Evolutionary conservation across 176 grass and related monocot species (phyloP), one percentile per base, ranked within the genome.

Genomic region (Elymus sibiricus): DNA sequence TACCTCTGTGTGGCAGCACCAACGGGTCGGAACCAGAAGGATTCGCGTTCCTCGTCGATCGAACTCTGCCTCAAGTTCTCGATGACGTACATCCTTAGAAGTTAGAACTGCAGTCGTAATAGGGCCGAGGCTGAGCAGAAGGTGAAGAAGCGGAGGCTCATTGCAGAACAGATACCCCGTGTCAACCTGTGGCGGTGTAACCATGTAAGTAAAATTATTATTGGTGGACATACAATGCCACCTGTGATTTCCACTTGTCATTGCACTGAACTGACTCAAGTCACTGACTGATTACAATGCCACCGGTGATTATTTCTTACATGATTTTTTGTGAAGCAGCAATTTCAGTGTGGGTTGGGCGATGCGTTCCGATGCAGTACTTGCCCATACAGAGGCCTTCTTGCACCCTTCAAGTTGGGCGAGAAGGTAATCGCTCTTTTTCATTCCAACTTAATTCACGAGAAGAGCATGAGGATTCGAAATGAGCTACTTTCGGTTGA

Each of bases 311-410:
- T n/a, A n/a, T n/a, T n/a, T 42, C 13, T 74, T 38, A 12, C 62
- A 39, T 15, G 24, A 17, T 32, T 22, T 4, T 38, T 9, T 22
- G 7, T 71, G 69, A 72, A 79, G 81, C 53, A 34, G 26, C 31
- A 65, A 84, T 87, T 92, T 74, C 78, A 98, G 91, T 98, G 93
- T 89, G 95, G 93, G 15, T 83, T 98, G 81, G 95, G 95, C 0
- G 95, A 98, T 62, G 95, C 93, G 32, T 98, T 98, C 64, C 67
- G 95, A 27, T 95, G 95, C 51, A 77, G 83, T 76, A 89, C 87
- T 26, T 98, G 95, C 65, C 95, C 95, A 43, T 98, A 98, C 86
- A 88, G 72, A 92, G 95, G 93, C 35, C n/a, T n/a, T n/a, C 87
- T 95, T 11, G 81, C 95, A 14, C 63, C 93, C 24, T 95, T 98